These are phyloP conservation scores for Lagerstroemia speciosa DNA, from an alignment of 345 rosid species.

Conservation along the genomic window DNA sequence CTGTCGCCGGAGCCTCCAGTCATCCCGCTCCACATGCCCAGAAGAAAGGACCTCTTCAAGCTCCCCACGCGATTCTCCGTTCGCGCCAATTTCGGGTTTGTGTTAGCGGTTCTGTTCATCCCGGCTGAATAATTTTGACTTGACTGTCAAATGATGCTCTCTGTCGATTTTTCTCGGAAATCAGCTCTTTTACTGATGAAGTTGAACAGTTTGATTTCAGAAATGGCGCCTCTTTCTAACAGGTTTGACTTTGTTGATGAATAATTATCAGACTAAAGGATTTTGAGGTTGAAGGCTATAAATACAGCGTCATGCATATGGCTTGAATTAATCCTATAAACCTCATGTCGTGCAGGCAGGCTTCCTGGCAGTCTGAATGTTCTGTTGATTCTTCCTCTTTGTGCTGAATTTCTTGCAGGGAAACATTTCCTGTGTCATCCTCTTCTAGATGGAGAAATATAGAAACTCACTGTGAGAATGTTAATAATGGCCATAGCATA, in stretches of 20 bases:
- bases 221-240: neutral
- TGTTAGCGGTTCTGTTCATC: neutral
- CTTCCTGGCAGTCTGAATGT: neutral
- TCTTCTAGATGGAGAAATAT: slow-evolving; percentile 10
- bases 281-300: neutral
- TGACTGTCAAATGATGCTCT: neutral
- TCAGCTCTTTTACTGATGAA: neutral
- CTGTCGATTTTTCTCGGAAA: neutral
- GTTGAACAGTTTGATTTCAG: neutral
- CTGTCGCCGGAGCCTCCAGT: slow-evolving; percentile 7
- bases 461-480: slow-evolving; percentile 11
- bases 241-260: neutral
- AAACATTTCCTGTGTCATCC: slow-evolving; percentile 16
- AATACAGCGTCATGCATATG: too few relatives aligned
- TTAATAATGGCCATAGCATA: slow-evolving; percentile 12
- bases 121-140: neutral
- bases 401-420: slow-evolving; percentile 10
- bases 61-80: slow-evolving; percentile 5
- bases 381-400: neutral
- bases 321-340: neutral
- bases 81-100: slow-evolving; percentile 15
- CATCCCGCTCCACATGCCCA: slow-evolving; percentile 1
- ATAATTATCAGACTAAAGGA: neutral
- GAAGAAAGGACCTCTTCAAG: neutral
- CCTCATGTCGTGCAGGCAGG: neutral